Evolutionary conservation across 495 filamentous ascomycete genomes (phyloP).

Genomic region (Cercophora samala): DNA sequence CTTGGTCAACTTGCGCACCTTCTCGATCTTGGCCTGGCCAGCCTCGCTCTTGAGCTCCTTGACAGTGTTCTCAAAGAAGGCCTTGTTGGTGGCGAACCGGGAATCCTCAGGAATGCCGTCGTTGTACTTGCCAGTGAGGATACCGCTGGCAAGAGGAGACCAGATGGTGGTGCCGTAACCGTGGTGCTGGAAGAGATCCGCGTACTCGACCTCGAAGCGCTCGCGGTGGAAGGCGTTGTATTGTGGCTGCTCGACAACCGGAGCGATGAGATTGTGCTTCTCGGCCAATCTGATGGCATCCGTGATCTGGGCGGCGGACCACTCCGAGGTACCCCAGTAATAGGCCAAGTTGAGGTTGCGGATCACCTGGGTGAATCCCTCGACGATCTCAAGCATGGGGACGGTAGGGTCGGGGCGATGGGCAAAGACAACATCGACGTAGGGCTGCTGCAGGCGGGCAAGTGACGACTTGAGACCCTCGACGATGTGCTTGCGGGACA

Average conservation of each 20-base stretch:
- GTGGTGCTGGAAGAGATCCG: constrained; percentile 57
- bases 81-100: constrained; percentile 48
- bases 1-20: constrained; percentile 49
- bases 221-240: constrained; percentile 75
- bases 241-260: constrained; percentile 78
- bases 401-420: constrained; percentile 80
- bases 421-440: constrained; percentile 80
- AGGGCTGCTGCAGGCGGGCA: constrained; percentile 65
- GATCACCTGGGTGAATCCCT: constrained; percentile 80
- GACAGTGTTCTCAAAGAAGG: constrained; percentile 39
- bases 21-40: constrained; percentile 42
- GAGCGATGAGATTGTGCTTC: constrained; percentile 71
- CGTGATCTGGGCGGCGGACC: constrained; percentile 76
- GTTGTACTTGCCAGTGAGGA: constrained; percentile 81
- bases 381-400: constrained; percentile 83
- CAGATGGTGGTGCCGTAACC: constrained; percentile 70
- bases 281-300: constrained; percentile 73
- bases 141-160: constrained; percentile 64
- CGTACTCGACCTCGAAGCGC: constrained; percentile 74
- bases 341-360: constrained; percentile 68
- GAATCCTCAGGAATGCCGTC: constrained; percentile 57
- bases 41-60: constrained; percentile 34
- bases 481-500: constrained; percentile 72
- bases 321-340: constrained; percentile 91
- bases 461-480: constrained; percentile 57